phyloP scores from a whole-genome alignment of 495 filamentous ascomycete species.

The Haplographium delicatum region DNA sequence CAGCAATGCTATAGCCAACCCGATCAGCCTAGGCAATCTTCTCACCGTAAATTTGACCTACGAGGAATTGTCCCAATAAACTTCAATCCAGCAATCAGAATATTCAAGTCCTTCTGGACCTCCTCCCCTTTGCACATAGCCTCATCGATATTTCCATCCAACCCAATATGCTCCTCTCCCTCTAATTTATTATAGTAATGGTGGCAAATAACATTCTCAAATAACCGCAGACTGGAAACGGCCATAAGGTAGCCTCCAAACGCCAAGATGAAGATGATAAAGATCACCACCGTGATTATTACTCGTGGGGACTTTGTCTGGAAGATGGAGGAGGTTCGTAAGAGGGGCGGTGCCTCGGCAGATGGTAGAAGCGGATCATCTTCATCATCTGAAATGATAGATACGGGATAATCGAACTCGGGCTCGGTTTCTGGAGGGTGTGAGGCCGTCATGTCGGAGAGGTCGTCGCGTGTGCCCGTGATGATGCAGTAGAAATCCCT shows the following conservation, averaged over 20 bases:
- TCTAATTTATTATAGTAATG: slow-evolving; percentile 24
- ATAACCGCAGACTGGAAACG: slow-evolving; percentile 27
- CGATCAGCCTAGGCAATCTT: slow-evolving; percentile 3
- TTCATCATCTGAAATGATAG: no score
- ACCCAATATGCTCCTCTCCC: slow-evolving; percentile 14
- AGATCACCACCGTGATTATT: slow-evolving; percentile 1
- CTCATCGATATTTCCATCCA: slow-evolving; percentile 28
- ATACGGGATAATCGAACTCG: no score
- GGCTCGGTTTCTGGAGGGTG: no score
- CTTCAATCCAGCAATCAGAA: slow-evolving; percentile 26
- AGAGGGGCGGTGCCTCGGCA: not conserved
- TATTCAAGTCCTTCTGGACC: slow-evolving; percentile 31
- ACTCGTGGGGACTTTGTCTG: not conserved
- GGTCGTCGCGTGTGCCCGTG: no score
- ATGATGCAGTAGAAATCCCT: no score
- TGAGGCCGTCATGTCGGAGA: no score
- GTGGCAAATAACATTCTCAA: slow-evolving; percentile 35
- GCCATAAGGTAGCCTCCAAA: slow-evolving; percentile 11
- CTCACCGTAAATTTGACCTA: slow-evolving; percentile 4
- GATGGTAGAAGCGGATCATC: not conserved
- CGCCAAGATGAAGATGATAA: slow-evolving; percentile 7
- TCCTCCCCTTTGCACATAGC: slow-evolving; percentile 29
- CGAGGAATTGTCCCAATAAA: slow-evolving; percentile 18
- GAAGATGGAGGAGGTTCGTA: not conserved
- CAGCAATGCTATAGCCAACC: slow-evolving; percentile 28